phyloP scores from a whole-genome alignment of 306 rosid genomes.

The Glycine soja region DNA sequence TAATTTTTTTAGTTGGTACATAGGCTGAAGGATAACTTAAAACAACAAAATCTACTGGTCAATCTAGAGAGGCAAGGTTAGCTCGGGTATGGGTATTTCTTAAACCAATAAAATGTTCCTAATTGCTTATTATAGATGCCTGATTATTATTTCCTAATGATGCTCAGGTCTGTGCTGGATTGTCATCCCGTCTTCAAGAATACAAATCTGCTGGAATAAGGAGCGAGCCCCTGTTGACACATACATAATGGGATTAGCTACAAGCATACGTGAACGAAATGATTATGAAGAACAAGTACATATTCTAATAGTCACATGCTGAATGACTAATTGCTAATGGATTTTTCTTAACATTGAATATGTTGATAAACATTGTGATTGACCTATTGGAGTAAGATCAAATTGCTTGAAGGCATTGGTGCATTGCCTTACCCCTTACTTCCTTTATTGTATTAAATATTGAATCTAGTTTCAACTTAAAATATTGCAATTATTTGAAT shows the following conservation, averaged over 20 bases:
- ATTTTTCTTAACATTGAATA: constrained; percentile 20
- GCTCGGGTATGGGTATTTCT: too few species aligned
- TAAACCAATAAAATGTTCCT: too few species aligned
- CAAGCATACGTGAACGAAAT: constrained; percentile 93
- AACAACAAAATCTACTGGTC: too few species aligned
- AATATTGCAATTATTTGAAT: constrained; percentile 17
- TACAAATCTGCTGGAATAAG: constrained; percentile 92
- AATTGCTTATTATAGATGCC: too few species aligned
- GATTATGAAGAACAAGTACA: constrained; percentile 90
- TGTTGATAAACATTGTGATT: not conserved
- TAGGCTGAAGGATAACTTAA: too few species aligned
- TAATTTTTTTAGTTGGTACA: too few species aligned
- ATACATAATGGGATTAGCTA: constrained; percentile 92
- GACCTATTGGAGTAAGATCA: constrained; percentile 18
- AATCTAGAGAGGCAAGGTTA: too few species aligned
- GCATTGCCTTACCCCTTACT: constrained; percentile 4
- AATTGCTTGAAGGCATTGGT: not conserved
- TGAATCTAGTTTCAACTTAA: constrained; percentile 40
- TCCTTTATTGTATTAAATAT: constrained; percentile 17
- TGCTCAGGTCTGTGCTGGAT: too few species aligned
- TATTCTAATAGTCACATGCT: constrained; percentile 36
- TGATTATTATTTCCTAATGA: too few species aligned
- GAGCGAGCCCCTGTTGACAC: constrained; percentile 98
- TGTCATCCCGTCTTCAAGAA: too few species aligned
- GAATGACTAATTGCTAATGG: constrained; percentile 29